Evolutionary conservation across 257 asterid species (phyloP).

Genomic region (Rubia yunnanensis): DNA sequence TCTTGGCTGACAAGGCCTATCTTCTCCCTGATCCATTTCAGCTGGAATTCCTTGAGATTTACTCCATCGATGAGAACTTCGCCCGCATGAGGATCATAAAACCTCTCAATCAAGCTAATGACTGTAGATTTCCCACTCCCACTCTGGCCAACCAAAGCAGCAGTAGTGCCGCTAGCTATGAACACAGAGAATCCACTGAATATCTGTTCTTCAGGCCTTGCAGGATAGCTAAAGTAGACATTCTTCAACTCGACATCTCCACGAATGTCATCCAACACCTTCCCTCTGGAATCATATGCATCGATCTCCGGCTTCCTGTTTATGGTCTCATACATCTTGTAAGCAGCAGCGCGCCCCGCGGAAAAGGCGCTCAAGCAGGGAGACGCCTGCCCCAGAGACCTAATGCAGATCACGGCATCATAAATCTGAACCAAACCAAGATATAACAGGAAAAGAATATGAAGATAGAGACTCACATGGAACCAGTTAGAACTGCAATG

Average conservation of each 20-base stretch:
- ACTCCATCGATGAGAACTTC: constrained; percentile 64
- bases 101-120: constrained; percentile 63
- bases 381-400: constrained; percentile 79
- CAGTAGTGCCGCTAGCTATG: constrained; percentile 61
- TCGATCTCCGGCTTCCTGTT: constrained; percentile 61
- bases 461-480: constrained; percentile 45
- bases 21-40: constrained; percentile 76
- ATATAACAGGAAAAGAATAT: background rate
- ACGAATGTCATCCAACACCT: constrained; percentile 40
- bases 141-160: constrained; percentile 85
- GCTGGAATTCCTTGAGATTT: constrained; percentile 64
- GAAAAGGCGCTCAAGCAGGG: constrained; percentile 80
- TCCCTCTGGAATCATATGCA: constrained; percentile 55
- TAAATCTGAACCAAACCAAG: background rate
- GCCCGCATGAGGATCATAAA: constrained; percentile 71
- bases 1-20: constrained; percentile 90
- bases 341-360: constrained; percentile 77
- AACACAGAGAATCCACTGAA: constrained; percentile 56
- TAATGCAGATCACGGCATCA: constrained; percentile 17
- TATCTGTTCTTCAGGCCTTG: constrained; percentile 62
- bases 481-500: constrained; percentile 55
- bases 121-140: constrained; percentile 91
- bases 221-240: constrained; percentile 62
- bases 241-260: constrained; percentile 62
- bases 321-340: constrained; percentile 75